Evolutionary conservation across 441 rosid genomes (phyloP).

Genomic region (Metrosideros polymorpha): DNA sequence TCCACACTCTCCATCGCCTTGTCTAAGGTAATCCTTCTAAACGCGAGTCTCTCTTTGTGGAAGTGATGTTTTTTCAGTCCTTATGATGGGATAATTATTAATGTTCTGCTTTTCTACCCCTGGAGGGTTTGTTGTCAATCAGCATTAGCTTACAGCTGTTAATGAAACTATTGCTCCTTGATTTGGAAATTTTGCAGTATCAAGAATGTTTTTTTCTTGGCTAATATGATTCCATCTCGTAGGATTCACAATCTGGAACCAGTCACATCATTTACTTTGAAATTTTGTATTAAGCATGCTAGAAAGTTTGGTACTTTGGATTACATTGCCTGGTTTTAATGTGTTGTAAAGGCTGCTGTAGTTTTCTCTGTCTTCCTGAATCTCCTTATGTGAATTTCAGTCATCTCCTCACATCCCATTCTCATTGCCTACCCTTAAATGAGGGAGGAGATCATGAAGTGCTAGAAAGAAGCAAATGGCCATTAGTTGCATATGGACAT

Average conservation of each 20-base stretch:
- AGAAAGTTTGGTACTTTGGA: not conserved
- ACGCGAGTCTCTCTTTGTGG: not conserved
- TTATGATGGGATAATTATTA: not conserved
- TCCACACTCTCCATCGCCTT: slow-evolving; percentile 81
- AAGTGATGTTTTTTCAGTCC: not conserved
- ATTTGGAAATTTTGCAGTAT: not conserved
- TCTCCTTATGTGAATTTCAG: not conserved
- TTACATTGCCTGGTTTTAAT: not conserved
- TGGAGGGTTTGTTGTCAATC: not conserved
- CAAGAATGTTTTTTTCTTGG: not conserved
- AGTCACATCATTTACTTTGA: not conserved
- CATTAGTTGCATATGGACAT: not conserved
- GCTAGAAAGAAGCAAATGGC: not conserved
- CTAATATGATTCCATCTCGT: not conserved
- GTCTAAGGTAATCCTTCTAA: slow-evolving; percentile 48
- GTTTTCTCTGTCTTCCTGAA: not conserved
- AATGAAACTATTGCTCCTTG: not conserved
- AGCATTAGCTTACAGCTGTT: not conserved
- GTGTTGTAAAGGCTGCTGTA: not conserved
- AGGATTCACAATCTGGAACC: not conserved
- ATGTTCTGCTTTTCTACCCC: not conserved
- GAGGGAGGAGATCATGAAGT: not conserved
- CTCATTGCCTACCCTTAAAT: not conserved
- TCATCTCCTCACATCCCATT: not conserved
- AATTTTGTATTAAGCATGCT: not conserved